These are phyloP conservation scores for Wickerhamiella infanticola DNA, from an alignment of 1,139 yeast genomes.

Conservation along the genomic window DNA sequence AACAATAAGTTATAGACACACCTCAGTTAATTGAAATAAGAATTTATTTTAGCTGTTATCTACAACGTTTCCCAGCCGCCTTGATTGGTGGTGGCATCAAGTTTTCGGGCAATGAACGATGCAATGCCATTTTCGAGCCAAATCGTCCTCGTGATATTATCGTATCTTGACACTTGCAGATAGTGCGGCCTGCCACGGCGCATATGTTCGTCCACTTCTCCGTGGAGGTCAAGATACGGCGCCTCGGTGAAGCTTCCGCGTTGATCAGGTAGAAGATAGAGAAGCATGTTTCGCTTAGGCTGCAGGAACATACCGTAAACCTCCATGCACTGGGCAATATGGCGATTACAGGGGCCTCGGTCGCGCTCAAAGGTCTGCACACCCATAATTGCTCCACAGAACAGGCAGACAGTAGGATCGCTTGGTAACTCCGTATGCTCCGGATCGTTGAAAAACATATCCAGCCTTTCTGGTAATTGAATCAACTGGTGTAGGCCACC, in stretches of 20 bases:
- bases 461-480: constrained; percentile 51
- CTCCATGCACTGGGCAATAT: constrained; percentile 34
- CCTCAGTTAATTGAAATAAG: too few relatives aligned
- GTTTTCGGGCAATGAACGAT: constrained; percentile 58
- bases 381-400: constrained; percentile 59
- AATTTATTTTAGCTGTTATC: background rate
- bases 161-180: constrained; percentile 48
- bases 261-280: constrained; percentile 44
- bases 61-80: constrained; percentile 95
- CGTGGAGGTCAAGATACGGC: constrained; percentile 77
- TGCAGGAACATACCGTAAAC: constrained; percentile 65
- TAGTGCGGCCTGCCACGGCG: constrained; percentile 61
- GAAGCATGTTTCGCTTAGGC: constrained; percentile 56
- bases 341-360: constrained; percentile 26
- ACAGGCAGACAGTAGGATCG: constrained; percentile 79
- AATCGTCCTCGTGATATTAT: constrained; percentile 45
- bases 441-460: constrained; percentile 37
- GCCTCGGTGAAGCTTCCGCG: constrained; percentile 72
- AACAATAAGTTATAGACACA: background rate
- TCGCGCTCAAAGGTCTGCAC: constrained; percentile 32
- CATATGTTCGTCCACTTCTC: constrained; percentile 53
- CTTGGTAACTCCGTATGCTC: constrained; percentile 25
- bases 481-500: constrained; percentile 52
- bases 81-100: constrained; percentile 64
- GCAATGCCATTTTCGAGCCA: constrained; percentile 76